Conservation (phyloP, 1,284 basidiomycete genomes). For the Apiotrichum gracile region DNA sequence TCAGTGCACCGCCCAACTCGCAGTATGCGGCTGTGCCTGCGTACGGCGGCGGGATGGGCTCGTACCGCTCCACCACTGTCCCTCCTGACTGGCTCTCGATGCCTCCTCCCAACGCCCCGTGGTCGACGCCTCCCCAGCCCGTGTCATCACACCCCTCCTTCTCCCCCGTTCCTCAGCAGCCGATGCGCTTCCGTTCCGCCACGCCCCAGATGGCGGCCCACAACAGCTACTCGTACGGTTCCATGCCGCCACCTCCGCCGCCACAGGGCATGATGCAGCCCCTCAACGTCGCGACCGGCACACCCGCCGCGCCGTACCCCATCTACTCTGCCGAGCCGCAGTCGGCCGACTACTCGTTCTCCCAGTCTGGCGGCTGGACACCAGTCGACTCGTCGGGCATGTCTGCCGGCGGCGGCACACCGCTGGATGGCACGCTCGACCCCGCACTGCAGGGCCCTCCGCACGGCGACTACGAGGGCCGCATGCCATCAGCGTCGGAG, state of each 20-base stretch:
- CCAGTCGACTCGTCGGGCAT: neutral
- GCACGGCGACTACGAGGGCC: neutral
- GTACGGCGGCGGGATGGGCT: neutral
- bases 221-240: conserved; percentile 12
- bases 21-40: conserved; percentile 5
- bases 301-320: neutral
- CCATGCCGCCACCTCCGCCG: conserved; percentile 16
- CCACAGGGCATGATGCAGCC: conserved; percentile 1
- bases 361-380: neutral
- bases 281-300: neutral
- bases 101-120: conserved; percentile 14
- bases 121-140: conserved; percentile 1
- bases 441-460: neutral
- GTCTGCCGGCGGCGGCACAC: neutral
- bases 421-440: neutral
- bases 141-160: conserved; percentile 9
- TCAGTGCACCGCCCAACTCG: conserved; percentile 13
- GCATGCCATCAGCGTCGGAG: neutral
- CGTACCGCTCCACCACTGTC: conserved; percentile 20
- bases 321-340: conserved; percentile 2
- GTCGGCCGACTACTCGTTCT: neutral
- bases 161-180: conserved; percentile 11
- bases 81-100: conserved; percentile 22
- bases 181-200: conserved; percentile 18
- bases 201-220: conserved; percentile 14